Percentiles rank a stretch among this genome's conserved stretches.
Evolutionary conservation across 164 flowering plant genomes (phyloP).

Genomic region (Aristolochia contorta): DNA sequence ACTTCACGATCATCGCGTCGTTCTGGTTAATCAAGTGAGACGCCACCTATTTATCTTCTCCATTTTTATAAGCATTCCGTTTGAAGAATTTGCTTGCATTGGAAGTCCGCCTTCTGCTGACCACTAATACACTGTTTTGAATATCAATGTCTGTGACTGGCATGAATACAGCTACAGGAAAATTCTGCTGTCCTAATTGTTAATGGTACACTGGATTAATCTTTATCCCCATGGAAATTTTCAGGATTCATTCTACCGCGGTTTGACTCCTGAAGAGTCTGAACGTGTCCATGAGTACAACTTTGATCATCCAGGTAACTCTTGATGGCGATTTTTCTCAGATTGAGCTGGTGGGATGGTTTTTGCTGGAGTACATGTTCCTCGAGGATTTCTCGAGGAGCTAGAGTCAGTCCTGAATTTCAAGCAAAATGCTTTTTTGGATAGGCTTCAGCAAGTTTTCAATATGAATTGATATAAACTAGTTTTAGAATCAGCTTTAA

Average conservation of each 20-base stretch:
- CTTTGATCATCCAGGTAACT: constrained; percentile 54
- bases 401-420: too few species aligned
- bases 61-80: not conserved
- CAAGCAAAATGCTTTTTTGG: too few species aligned
- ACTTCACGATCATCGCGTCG: constrained; percentile 96
- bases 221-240: not conserved
- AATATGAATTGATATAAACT: too few species aligned
- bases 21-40: constrained; percentile 82
- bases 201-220: not conserved
- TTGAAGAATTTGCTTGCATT: too few species aligned
- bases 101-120: too few species aligned
- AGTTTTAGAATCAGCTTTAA: too few species aligned
- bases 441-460: too few species aligned
- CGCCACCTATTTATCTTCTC: not conserved
- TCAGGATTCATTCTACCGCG: constrained; percentile 56
- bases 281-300: constrained; percentile 48
- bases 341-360: too few species aligned
- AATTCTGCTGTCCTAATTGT: not conserved
- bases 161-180: not conserved
- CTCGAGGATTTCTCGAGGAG: too few species aligned
- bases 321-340: not conserved
- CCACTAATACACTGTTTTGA: too few species aligned
- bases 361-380: too few species aligned
- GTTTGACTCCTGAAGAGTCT: constrained; percentile 49
- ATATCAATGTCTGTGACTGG: too few species aligned